Evolutionary conservation across 441 rosid species (phyloP).

Genomic region (Jatropha podagrica): DNA sequence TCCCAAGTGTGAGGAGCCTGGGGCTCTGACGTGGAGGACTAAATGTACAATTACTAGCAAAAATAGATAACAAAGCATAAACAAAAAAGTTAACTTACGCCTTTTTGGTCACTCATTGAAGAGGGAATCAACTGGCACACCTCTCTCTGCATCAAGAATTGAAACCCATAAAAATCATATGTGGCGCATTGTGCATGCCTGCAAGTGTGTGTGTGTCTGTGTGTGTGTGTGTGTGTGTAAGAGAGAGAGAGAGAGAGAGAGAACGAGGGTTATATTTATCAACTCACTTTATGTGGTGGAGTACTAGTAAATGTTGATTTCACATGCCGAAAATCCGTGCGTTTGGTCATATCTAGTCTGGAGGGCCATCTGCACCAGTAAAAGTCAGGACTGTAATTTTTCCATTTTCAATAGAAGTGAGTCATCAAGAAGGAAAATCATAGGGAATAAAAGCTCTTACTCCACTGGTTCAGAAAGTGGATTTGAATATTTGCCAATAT

Average conservation of each 20-base stretch:
- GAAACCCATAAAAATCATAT: slow-evolving; percentile 13
- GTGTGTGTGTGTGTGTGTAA: not conserved
- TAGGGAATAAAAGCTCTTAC: slow-evolving; percentile 43
- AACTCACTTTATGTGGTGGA: slow-evolving; percentile 78
- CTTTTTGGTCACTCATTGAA: slow-evolving; percentile 62
- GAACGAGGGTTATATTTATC: not conserved
- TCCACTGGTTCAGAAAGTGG: slow-evolving; percentile 76
- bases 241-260: not conserved
- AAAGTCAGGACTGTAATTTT: slow-evolving; percentile 16
- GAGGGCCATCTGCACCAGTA: slow-evolving; percentile 82
- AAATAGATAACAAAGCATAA: not conserved
- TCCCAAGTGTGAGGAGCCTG: no score
- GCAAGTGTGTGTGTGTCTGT: not conserved
- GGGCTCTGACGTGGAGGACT: not conserved
- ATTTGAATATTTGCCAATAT: slow-evolving; percentile 70
- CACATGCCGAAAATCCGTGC: slow-evolving; percentile 85
- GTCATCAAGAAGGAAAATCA: slow-evolving; percentile 11
- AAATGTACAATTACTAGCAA: slow-evolving; percentile 4
- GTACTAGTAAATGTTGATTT: slow-evolving; percentile 71
- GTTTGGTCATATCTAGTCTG: slow-evolving; percentile 88
- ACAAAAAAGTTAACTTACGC: slow-evolving; percentile 53
- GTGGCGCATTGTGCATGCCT: not conserved
- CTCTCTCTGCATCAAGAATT: slow-evolving; percentile 75
- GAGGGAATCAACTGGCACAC: slow-evolving; percentile 82
- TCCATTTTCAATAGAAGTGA: slow-evolving; percentile 20